Conservation (phyloP, 345 rosid species). For the Combretum micranthum region DNA sequence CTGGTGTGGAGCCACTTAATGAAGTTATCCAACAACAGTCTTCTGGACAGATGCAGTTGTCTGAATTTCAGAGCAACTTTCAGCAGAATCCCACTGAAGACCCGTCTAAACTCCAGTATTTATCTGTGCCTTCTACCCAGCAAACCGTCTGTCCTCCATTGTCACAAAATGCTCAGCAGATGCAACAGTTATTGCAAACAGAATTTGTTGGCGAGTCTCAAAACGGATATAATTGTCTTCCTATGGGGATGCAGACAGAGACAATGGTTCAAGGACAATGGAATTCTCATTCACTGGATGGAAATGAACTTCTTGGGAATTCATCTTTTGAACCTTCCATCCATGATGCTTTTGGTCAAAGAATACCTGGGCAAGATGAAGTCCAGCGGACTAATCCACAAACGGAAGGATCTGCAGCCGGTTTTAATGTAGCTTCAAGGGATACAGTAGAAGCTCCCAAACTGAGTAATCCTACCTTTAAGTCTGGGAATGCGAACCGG, state of each 20-base stretch:
- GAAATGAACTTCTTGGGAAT: slow-evolving; percentile 34
- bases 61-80: slow-evolving; percentile 62
- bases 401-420: slow-evolving; percentile 47
- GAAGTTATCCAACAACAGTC: slow-evolving; percentile 47
- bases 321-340: slow-evolving; percentile 55
- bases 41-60: slow-evolving; percentile 48
- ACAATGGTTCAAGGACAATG: slow-evolving; percentile 50
- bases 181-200: slow-evolving; percentile 51
- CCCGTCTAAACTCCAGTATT: slow-evolving; percentile 32
- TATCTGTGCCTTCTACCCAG: slow-evolving; percentile 33
- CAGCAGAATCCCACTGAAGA: slow-evolving; percentile 58
- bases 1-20: slow-evolving; percentile 45
- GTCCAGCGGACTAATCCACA: slow-evolving; percentile 64
- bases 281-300: slow-evolving; percentile 54
- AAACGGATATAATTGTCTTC: slow-evolving; percentile 33
- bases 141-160: slow-evolving; percentile 34
- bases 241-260: slow-evolving; percentile 47
- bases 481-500: slow-evolving; percentile 43
- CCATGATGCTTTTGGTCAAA: slow-evolving; percentile 69
- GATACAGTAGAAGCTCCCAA: slow-evolving; percentile 37
- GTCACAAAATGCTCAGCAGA: slow-evolving; percentile 48
- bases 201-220: slow-evolving; percentile 45
- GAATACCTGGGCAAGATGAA: slow-evolving; percentile 68
- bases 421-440: slow-evolving; percentile 39
- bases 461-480: slow-evolving; percentile 32